Conservation (phyloP, 2,329 filamentous ascomycete genomes). For the Dothistroma pini region DNA sequence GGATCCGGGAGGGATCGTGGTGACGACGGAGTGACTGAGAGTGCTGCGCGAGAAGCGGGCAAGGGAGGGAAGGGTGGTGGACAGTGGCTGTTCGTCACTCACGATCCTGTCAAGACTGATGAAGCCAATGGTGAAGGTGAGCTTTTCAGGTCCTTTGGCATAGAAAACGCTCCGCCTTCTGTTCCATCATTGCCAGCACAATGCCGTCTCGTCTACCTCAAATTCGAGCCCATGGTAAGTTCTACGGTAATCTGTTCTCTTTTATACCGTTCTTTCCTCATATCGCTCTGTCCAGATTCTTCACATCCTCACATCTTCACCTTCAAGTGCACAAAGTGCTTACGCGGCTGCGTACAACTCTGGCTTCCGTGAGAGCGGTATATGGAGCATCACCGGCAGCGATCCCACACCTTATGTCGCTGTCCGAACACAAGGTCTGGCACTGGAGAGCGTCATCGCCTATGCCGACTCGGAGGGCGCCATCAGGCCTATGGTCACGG, state of each 20-base stretch:
- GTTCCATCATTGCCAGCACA: slow-evolving; percentile 6
- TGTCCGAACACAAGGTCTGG: slow-evolving; percentile 76
- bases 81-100: slow-evolving; percentile 82
- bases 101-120: slow-evolving; percentile 59
- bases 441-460: slow-evolving; percentile 78
- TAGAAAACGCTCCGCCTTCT: not conserved
- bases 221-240: slow-evolving; percentile 91
- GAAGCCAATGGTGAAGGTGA: slow-evolving; percentile 13
- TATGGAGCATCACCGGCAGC: slow-evolving; percentile 39
- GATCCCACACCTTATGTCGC: slow-evolving; percentile 68
- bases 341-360: slow-evolving; percentile 72
- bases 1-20: slow-evolving; percentile 53
- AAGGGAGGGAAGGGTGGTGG: slow-evolving; percentile 80
- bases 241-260: not conserved
- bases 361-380: slow-evolving; percentile 87
- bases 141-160: slow-evolving; percentile 20
- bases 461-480: slow-evolving; percentile 40
- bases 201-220: slow-evolving; percentile 65
- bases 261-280: not conserved
- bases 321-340: slow-evolving; percentile 68
- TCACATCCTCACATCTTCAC: slow-evolving; percentile 75
- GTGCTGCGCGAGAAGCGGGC: slow-evolving; percentile 50
- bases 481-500: slow-evolving; percentile 57
- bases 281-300: slow-evolving; percentile 62
- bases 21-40: slow-evolving; percentile 1